These are phyloP conservation scores for Pyronema domesticum DNA, from an alignment of 495 filamentous ascomycete species.

Conservation along the genomic window DNA sequence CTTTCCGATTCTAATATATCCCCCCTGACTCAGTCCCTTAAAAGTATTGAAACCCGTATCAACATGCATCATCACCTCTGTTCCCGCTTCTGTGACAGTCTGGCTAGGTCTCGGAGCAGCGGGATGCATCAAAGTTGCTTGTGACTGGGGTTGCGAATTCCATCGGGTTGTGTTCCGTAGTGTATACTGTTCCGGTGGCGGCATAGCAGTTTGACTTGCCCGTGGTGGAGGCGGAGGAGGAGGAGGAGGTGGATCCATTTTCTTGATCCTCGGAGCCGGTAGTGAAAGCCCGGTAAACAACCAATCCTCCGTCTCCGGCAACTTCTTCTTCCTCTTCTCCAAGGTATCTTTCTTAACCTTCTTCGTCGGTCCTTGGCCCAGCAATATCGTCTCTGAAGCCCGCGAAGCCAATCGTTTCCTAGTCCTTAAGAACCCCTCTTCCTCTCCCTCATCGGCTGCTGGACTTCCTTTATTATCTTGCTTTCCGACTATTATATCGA, in stretches of 20 bases:
- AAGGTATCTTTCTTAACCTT: background rate
- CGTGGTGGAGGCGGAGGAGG: background rate
- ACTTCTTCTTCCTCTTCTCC: background rate
- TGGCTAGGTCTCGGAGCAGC: background rate
- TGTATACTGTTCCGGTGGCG: background rate
- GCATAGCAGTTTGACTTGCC: background rate
- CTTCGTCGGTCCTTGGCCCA: background rate
- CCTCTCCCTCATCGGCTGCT: background rate
- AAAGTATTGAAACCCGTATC: background rate
- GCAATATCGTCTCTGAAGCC: background rate
- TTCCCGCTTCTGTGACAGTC: slow-evolving; percentile 1
- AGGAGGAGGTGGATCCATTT: background rate
- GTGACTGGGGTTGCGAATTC: background rate
- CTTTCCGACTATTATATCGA: slow-evolving; percentile 1
- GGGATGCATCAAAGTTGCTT: background rate
- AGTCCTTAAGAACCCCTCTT: background rate
- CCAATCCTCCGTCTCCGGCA: slow-evolving; percentile 2
- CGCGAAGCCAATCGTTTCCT: background rate
- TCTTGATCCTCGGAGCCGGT: background rate
- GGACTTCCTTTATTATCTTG: background rate
- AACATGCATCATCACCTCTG: background rate
- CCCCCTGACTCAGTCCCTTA: background rate
- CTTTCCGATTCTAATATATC: slow-evolving; percentile 2
- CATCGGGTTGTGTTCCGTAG: background rate
- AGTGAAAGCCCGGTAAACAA: background rate